These are phyloP conservation scores for Talaromyces pinophilus DNA, from an alignment of 2,329 filamentous ascomycete species.

Conservation along the genomic window DNA sequence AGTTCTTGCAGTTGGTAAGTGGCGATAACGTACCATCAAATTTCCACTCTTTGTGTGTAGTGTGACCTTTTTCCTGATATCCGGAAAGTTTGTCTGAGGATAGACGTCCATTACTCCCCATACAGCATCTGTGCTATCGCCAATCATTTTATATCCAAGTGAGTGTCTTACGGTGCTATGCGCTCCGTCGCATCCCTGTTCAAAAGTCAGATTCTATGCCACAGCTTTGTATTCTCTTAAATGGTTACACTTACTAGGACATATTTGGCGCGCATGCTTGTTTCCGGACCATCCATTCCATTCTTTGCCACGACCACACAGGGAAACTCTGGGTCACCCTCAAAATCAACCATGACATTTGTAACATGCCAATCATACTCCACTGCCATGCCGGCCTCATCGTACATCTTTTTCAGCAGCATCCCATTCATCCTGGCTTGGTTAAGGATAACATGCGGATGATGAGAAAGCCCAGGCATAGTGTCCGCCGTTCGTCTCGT, in stretches of 20 bases:
- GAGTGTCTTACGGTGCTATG: conserved; percentile 65
- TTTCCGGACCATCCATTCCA: conserved; percentile 43
- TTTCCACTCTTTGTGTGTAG: conserved; percentile 51
- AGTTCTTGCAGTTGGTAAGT: conserved; percentile 52
- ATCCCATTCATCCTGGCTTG: conserved; percentile 58
- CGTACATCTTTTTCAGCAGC: conserved; percentile 55
- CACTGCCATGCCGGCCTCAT: conserved; percentile 47
- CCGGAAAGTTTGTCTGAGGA: conserved; percentile 52
- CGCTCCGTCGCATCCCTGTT: conserved; percentile 61
- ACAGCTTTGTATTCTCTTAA: not conserved
- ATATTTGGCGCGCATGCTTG: conserved; percentile 50
- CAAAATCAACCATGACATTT: conserved; percentile 26
- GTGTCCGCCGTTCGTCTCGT: conserved; percentile 57
- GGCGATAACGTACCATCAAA: conserved; percentile 63
- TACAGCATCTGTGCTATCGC: conserved; percentile 52
- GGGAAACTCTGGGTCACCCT: conserved; percentile 44
- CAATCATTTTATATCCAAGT: conserved; percentile 58
- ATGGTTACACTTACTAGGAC: conserved; percentile 47
- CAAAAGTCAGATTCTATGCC: not conserved
- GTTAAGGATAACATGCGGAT: conserved; percentile 60
- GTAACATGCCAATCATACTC: conserved; percentile 57
- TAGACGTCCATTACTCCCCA: conserved; percentile 54
- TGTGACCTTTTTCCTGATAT: conserved; percentile 54
- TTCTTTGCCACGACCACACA: conserved; percentile 49
- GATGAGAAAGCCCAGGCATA: conserved; percentile 54